Percentiles rank a stretch among this genome's conserved stretches.
Conservation (phyloP, 2,329 filamentous ascomycete genomes). For the Fusarium oligoseptatum region DNA sequence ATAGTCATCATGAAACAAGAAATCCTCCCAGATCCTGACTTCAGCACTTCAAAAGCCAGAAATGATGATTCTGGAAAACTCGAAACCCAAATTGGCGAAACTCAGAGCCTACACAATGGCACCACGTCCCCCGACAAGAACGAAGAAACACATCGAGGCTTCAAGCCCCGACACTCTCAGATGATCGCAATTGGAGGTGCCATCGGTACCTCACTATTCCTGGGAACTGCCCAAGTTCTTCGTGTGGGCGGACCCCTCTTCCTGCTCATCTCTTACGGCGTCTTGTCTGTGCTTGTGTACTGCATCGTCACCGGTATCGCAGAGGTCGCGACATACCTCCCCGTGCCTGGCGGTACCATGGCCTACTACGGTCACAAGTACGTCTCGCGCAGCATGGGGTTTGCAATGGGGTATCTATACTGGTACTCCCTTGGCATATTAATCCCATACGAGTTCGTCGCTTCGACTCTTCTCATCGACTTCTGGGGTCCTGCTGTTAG, state of each 20-base stretch:
- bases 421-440: conserved; percentile 51
- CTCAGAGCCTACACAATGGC: not conserved
- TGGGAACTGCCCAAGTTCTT: not conserved
- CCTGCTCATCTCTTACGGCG: not conserved
- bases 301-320: not conserved
- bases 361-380: conserved; percentile 44
- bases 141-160: not conserved
- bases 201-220: conserved; percentile 30
- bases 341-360: conserved; percentile 36
- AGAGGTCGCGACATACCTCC: conserved; percentile 49
- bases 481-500: not conserved
- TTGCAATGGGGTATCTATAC: conserved; percentile 59
- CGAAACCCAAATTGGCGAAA: not conserved
- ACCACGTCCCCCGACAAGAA: not conserved
- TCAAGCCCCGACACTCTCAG: not conserved
- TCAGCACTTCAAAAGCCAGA: not conserved
- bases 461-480: not conserved
- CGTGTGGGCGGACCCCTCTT: not conserved
- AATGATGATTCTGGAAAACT: not conserved
- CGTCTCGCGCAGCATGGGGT: conserved; percentile 49
- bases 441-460: not conserved
- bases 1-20: not conserved
- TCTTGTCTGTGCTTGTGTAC: not conserved
- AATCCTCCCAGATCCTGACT: not conserved
- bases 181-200: not conserved